Base-by-base conservation (phyloP, 345 rosid species). In the Gynandropsis gynandra region DNA sequence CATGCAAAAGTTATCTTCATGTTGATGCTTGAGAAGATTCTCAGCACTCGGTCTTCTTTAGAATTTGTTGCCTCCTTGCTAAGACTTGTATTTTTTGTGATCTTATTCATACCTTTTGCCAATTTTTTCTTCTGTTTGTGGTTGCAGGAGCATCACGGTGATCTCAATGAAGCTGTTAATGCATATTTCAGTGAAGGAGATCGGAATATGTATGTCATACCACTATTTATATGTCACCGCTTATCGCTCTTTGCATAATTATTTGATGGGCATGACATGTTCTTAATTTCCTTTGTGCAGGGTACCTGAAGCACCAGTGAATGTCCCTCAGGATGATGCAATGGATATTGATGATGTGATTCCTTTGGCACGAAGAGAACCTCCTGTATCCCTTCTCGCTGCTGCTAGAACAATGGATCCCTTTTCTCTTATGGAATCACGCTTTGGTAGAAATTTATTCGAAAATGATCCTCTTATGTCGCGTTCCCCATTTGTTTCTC, bases 271-370 rank as follows among this genome's bases (percentile, higher is more conserved):
- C 29, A 11, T 10, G 17, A 29, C 32, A 13, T 10, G 10, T 40
- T 21, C 35, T 16, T 56, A 54, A 16, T 64, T 31, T 42, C 29
- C 35, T n/a, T 39, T 65, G 29, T 58, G n/a, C 59, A 76, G 89
- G 10, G 44, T 47, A 45, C 61, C 10, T 36, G 63, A 59, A 56
- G 39, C 76, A 31, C 59, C 78, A n/a, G 36, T 57, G 59, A 65
- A 73, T 60, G 66, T 59, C 41, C 59, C 64, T 55, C 70, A 58
- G 38, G 82, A 66, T 57, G 97, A 93, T 67, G 45, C 67, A 49
- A 88, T 88, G 97, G 97, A 88, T 58, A 74, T 85, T 62, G 99
- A 93, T 73, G 81, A 81, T 70, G 85, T 82, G 39, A 38, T 67
- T 61, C 83, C 76, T 33, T 29, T 45, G 68, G 54, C 52, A 56